Evolutionary conservation across 495 filamentous ascomycete genomes (phyloP).

Genomic region (Sporormia fimetaria): DNA sequence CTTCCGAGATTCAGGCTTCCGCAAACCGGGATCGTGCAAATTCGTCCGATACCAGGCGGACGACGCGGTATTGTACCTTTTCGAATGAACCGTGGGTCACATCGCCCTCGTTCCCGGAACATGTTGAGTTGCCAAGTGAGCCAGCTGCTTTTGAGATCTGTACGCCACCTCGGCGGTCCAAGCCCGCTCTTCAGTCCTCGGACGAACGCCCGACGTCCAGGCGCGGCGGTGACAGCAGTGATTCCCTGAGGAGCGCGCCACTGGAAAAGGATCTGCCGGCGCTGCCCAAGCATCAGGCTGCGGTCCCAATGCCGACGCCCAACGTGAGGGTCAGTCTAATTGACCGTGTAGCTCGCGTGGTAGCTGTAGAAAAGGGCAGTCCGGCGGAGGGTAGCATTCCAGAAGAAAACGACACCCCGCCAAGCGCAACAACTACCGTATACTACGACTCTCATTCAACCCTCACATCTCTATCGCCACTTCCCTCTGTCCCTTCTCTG

Average conservation of each 20-base stretch:
- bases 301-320: conserved; percentile 17
- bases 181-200: not conserved
- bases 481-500: too few relatives aligned
- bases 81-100: conserved; percentile 16
- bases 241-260: conserved; percentile 3
- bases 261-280: conserved; percentile 17
- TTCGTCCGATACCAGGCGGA: conserved; percentile 14
- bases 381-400: too few relatives aligned
- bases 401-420: too few relatives aligned
- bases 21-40: conserved; percentile 6
- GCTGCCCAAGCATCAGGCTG: conserved; percentile 19
- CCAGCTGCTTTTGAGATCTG: not conserved
- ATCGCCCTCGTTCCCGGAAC: not conserved
- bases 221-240: conserved; percentile 5
- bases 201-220: conserved; percentile 10
- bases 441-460: too few relatives aligned
- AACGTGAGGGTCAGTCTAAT: too few relatives aligned
- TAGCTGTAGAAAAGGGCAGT: too few relatives aligned
- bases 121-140: not conserved
- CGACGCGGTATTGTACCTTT: conserved; percentile 4
- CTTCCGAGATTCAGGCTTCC: not conserved
- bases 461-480: too few relatives aligned
- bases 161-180: conserved; percentile 1
- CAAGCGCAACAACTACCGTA: too few relatives aligned
- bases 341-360: too few relatives aligned